Evolutionary conservation across 495 filamentous ascomycete species (phyloP).

Genomic region (Talaromyces trachyspermus): DNA sequence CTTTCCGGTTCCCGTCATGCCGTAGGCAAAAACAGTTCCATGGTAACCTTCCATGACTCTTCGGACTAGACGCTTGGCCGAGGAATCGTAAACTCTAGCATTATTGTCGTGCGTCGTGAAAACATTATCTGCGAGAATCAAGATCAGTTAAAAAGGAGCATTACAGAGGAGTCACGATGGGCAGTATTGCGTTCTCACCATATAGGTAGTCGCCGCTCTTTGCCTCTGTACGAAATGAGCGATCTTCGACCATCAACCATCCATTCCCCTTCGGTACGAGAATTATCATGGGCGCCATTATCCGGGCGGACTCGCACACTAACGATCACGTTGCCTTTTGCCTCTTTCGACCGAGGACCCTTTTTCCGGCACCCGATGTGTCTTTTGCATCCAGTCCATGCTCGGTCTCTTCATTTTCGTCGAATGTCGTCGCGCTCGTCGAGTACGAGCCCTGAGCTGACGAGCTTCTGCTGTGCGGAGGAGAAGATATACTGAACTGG

Average conservation of each 20-base stretch:
- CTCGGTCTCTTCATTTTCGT: constrained; percentile 55
- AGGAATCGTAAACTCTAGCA: constrained; percentile 85
- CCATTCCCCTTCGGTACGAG: constrained; percentile 74
- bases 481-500: constrained; percentile 63
- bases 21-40: constrained; percentile 96
- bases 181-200: too few species aligned
- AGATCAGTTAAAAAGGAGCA: neutral
- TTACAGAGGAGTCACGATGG: too few species aligned
- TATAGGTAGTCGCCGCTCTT: constrained; percentile 91
- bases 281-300: constrained; percentile 50
- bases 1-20: constrained; percentile 98
- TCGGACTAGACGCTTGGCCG: constrained; percentile 86
- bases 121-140: constrained; percentile 69
- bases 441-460: constrained; percentile 87
- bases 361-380: constrained; percentile 20
- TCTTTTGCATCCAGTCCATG: constrained; percentile 37
- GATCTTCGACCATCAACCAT: constrained; percentile 79
- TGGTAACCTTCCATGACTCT: constrained; percentile 99
- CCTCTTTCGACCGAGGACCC: constrained; percentile 47
- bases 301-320: constrained; percentile 92
- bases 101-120: constrained; percentile 91
- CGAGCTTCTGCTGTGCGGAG: constrained; percentile 80
- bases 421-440: constrained; percentile 81
- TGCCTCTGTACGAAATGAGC: constrained; percentile 73
- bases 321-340: constrained; percentile 91